Conservation (phyloP, 169 alveolate species). For the Theileria luwenshuni region DNA sequence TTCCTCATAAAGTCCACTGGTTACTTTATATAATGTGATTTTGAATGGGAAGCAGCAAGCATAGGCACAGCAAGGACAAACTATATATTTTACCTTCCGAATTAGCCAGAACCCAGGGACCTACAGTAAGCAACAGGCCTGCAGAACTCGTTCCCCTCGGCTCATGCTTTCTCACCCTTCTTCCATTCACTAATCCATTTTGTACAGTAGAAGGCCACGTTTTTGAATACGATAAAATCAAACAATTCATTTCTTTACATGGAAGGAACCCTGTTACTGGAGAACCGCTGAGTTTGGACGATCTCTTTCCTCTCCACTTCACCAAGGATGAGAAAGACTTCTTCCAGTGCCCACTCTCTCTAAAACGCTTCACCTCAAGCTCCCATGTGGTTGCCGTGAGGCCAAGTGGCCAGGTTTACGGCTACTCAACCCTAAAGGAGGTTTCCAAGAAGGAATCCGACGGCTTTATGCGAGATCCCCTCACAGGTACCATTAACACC, state of each 20-base stretch:
- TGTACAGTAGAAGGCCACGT: constrained; percentile 84
- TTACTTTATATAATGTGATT: background rate
- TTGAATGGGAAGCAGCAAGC: constrained; percentile 82
- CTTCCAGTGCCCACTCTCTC: constrained; percentile 91
- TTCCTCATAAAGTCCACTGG: background rate
- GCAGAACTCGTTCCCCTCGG: constrained; percentile 78
- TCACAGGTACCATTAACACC: constrained; percentile 55
- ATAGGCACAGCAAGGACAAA: constrained; percentile 91
- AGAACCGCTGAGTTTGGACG: constrained; percentile 75
- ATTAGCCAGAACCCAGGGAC: constrained; percentile 85
- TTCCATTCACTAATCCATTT: constrained; percentile 84
- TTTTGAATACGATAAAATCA: constrained; percentile 77
- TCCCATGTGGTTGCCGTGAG: constrained; percentile 88
- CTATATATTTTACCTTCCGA: constrained; percentile 87
- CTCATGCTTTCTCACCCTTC: constrained; percentile 73
- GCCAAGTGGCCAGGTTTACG: constrained; percentile 87
- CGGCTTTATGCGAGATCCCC: constrained; percentile 70
- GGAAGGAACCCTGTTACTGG: constrained; percentile 88
- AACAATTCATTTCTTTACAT: constrained; percentile 67
- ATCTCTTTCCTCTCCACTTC: constrained; percentile 77
- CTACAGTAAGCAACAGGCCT: constrained; percentile 61
- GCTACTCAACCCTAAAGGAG: constrained; percentile 84
- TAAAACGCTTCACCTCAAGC: constrained; percentile 85
- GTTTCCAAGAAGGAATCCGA: constrained; percentile 76
- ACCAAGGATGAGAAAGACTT: constrained; percentile 83